phyloP scores from a whole-genome alignment of 257 asterid genomes.

The Fraxinus anomala region DNA sequence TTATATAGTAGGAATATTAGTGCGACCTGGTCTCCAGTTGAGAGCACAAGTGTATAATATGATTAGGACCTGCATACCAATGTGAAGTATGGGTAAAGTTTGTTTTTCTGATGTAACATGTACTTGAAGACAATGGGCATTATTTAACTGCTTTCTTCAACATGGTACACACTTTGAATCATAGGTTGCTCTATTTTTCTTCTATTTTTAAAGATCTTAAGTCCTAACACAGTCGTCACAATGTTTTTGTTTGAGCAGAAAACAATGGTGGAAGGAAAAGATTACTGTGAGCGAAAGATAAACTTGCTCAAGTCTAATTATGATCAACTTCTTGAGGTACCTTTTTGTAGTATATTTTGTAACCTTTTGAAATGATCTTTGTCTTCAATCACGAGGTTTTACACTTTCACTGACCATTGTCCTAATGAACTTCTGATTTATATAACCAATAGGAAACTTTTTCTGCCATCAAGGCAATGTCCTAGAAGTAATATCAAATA shows the following conservation, averaged over 20 bases:
- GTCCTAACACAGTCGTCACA: slow-evolving; percentile 19
- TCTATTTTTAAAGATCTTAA: background rate
- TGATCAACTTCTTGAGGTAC: slow-evolving; percentile 93
- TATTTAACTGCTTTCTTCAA: background rate
- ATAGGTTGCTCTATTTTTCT: background rate
- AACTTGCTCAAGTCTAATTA: slow-evolving; percentile 86
- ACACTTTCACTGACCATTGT: background rate
- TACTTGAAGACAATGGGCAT: background rate
- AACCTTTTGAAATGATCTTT: background rate
- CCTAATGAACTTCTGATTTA: background rate
- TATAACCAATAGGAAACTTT: background rate
- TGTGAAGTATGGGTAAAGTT: background rate
- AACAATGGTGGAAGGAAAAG: slow-evolving; percentile 91
- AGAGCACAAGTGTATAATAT: background rate
- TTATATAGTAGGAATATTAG: background rate
- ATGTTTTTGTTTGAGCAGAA: slow-evolving; percentile 47
- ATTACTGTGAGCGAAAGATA: slow-evolving; percentile 89
- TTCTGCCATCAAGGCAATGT: background rate
- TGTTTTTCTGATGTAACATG: background rate
- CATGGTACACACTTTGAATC: background rate
- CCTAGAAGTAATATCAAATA: background rate
- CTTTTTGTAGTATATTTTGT: slow-evolving; percentile 10
- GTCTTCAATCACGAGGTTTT: background rate
- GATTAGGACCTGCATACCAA: too few relatives aligned
- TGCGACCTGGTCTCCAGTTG: background rate